A percentile compares a stretch with the other conserved stretches of the same genome.
Conservation (phyloP, 345 rosid species). For the Viola odorata region DNA sequence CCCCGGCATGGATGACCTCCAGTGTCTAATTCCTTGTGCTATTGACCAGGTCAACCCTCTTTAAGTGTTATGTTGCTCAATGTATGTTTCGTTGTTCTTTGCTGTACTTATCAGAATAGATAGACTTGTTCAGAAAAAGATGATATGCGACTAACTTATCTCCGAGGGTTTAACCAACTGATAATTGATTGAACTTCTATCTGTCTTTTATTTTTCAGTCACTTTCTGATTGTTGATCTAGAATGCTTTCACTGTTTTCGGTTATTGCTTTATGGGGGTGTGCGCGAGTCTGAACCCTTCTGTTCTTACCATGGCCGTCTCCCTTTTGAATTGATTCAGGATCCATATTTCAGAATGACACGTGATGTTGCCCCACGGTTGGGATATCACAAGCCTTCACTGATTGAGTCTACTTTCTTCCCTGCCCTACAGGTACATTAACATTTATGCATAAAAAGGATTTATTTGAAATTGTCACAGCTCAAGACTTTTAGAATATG, state of each 20-base stretch:
- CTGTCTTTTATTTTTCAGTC: no score
- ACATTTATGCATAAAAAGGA: no score
- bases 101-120: background rate
- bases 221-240: no score
- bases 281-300: background rate
- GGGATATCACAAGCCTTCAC: constrained; percentile 90
- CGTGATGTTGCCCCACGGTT: constrained; percentile 94
- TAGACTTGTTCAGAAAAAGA: no score
- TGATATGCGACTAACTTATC: no score
- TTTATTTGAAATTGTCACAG: no score
- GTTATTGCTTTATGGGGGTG: no score
- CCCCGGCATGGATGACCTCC: constrained; percentile 60
- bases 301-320: constrained; percentile 3
- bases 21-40: constrained; percentile 93
- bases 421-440: constrained; percentile 23
- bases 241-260: no score
- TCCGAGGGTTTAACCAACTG: no score
- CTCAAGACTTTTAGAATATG: no score
- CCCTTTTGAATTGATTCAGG: constrained; percentile 44
- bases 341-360: constrained; percentile 97
- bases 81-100: background rate
- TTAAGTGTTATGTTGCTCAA: background rate
- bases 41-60: constrained; percentile 71
- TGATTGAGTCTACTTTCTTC: constrained; percentile 78
- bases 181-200: no score